phyloP scores from a whole-genome alignment of 768 basidiomycete species.

The Serendipita sp. region DNA sequence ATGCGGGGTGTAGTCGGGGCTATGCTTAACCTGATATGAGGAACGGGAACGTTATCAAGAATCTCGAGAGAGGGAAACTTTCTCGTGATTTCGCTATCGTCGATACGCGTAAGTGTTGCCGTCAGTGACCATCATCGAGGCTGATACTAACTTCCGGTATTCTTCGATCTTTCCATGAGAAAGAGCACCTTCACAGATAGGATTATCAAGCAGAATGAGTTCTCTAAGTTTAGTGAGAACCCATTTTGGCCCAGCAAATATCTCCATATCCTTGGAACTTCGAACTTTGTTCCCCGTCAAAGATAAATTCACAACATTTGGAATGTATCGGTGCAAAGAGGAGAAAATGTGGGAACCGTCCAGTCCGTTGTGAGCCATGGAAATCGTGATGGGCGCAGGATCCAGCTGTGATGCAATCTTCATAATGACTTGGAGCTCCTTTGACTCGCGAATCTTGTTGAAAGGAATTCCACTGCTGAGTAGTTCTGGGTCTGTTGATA shows the following conservation, averaged over 20 bases:
- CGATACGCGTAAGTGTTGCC: not conserved
- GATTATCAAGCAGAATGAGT: slow-evolving; percentile 61
- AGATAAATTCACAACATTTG: slow-evolving; percentile 64
- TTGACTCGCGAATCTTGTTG: slow-evolving; percentile 16
- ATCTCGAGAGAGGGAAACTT: slow-evolving; percentile 72
- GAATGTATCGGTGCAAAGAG: slow-evolving; percentile 56
- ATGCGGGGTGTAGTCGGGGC: slow-evolving; percentile 35
- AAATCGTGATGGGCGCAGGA: slow-evolving; percentile 57
- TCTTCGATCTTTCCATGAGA: slow-evolving; percentile 40
- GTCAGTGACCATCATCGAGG: not conserved
- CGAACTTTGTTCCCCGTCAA: slow-evolving; percentile 61
- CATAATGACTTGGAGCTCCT: slow-evolving; percentile 73
- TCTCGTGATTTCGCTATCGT: slow-evolving; percentile 54
- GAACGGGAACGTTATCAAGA: slow-evolving; percentile 68
- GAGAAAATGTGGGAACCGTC: slow-evolving; percentile 41
- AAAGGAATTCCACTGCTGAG: not conserved
- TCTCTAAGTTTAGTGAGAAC: slow-evolving; percentile 53
- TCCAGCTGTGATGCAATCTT: slow-evolving; percentile 68
- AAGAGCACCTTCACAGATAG: slow-evolving; percentile 46
- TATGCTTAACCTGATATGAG: slow-evolving; percentile 64
- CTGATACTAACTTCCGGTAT: slow-evolving; percentile 46
- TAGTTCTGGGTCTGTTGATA: slow-evolving; percentile 23
- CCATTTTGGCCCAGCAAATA: slow-evolving; percentile 35
- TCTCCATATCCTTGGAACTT: slow-evolving; percentile 54
- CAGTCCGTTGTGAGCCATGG: slow-evolving; percentile 68